Percentiles rank a stretch among this genome's conserved stretches.
These are phyloP conservation scores for Fusarium phyllophilum DNA, from an alignment of 2,329 filamentous ascomycete genomes.

Conservation along the genomic window DNA sequence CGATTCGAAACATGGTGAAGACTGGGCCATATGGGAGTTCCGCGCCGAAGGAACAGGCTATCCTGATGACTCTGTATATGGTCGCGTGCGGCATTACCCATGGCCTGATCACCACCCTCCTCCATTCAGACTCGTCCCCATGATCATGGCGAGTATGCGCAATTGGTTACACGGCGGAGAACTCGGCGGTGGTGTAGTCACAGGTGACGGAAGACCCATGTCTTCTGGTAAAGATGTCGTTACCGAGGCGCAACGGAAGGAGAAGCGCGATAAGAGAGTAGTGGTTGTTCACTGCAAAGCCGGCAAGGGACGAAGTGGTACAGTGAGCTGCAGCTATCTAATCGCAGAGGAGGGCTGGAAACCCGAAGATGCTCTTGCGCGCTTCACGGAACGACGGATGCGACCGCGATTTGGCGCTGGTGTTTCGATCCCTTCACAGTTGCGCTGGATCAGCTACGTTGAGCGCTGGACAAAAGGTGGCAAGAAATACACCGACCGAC, in stretches of 20 bases:
- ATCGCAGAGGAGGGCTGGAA: slow-evolving; percentile 82
- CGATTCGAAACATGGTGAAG: slow-evolving; percentile 80
- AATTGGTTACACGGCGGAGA: slow-evolving; percentile 78
- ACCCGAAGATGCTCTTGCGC: slow-evolving; percentile 61
- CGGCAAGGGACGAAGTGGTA: slow-evolving; percentile 93
- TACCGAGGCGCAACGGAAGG: slow-evolving; percentile 46
- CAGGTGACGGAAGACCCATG: slow-evolving; percentile 28
- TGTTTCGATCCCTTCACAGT: slow-evolving; percentile 91
- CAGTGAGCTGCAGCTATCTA: slow-evolving; percentile 86
- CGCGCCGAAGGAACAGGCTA: slow-evolving; percentile 96
- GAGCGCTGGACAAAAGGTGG: slow-evolving; percentile 81
- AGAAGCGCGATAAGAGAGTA: slow-evolving; percentile 65
- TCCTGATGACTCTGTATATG: slow-evolving; percentile 87
- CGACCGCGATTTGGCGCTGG: slow-evolving; percentile 86
- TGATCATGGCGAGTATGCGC: slow-evolving; percentile 91
- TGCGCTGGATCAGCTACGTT: slow-evolving; percentile 88
- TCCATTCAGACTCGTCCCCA: slow-evolving; percentile 86
- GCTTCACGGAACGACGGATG: slow-evolving; percentile 86
- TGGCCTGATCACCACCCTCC: slow-evolving; percentile 98
- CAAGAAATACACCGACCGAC: slow-evolving; percentile 84
- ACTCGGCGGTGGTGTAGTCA: slow-evolving; percentile 41
- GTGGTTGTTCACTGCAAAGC: slow-evolving; percentile 97
- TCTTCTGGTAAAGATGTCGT: slow-evolving; percentile 18
- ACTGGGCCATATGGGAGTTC: slow-evolving; percentile 99
- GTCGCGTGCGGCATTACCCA: slow-evolving; percentile 87